These are phyloP conservation scores for Candida chilensis DNA, from an alignment of 805 yeast species.

Conservation along the genomic window DNA sequence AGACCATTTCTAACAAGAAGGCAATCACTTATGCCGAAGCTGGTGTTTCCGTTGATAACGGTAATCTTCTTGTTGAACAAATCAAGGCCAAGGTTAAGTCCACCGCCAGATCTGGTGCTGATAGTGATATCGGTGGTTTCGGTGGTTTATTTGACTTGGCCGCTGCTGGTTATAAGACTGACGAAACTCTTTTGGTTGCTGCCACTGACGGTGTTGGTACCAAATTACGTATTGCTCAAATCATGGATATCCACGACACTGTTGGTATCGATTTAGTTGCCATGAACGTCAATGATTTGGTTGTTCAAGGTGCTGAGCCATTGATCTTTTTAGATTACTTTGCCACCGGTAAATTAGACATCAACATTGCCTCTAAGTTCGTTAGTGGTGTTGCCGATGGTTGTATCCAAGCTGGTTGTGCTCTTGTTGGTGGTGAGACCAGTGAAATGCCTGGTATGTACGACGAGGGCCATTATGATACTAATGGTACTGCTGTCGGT, in stretches of 20 bases:
- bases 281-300: slow-evolving; percentile 96
- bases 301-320: slow-evolving; percentile 99
- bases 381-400: slow-evolving; percentile 96
- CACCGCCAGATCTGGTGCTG: slow-evolving; percentile 93
- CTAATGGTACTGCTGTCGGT: slow-evolving; percentile 98
- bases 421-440: slow-evolving; percentile 98
- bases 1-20: slow-evolving; percentile 16
- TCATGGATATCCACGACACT: slow-evolving; percentile 82
- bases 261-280: slow-evolving; percentile 98
- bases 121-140: slow-evolving; percentile 96
- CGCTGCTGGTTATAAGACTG: slow-evolving; percentile 74
- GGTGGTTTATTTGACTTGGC: slow-evolving; percentile 93
- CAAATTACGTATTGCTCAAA: slow-evolving; percentile 89
- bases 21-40: slow-evolving; percentile 86
- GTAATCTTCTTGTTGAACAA: slow-evolving; percentile 81
- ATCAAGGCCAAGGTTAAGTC: slow-evolving; percentile 88
- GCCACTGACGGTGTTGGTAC: slow-evolving; percentile 99
- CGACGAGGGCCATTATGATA: slow-evolving; percentile 90
- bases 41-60: slow-evolving; percentile 96
- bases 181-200: slow-evolving; percentile 78
- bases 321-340: slow-evolving; percentile 90
- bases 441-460: slow-evolving; percentile 99
- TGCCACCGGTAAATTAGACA: slow-evolving; percentile 89
- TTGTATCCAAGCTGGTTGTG: slow-evolving; percentile 92
- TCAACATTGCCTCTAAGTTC: slow-evolving; percentile 75